Percentiles rank a stretch among this genome's conserved stretches.
Evolutionary conservation across 192 early-diverging fungal genomes (phyloP).

Genomic region (Glomus cerebriforme): DNA sequence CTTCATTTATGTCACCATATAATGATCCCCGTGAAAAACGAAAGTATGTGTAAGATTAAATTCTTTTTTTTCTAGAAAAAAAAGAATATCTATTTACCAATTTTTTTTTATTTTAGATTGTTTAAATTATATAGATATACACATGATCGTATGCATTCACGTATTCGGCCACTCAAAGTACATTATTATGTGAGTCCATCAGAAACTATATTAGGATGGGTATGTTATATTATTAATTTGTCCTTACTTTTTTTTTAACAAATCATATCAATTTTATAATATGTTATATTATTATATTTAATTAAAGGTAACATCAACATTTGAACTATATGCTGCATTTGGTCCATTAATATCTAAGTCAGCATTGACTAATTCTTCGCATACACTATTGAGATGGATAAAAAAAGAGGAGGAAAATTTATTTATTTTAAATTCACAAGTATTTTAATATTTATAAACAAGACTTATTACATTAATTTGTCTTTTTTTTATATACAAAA

Average conservation of each 20-base stretch:
- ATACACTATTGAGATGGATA: slow-evolving; percentile 75
- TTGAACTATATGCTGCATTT: slow-evolving; percentile 76
- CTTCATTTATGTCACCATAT: slow-evolving; percentile 61
- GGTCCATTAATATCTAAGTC: slow-evolving; percentile 62
- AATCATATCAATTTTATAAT: not conserved
- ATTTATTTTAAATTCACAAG: slow-evolving; percentile 74
- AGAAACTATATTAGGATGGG: slow-evolving; percentile 68
- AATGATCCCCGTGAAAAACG: slow-evolving; percentile 50
- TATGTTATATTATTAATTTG: slow-evolving; percentile 30
- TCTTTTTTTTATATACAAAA: not conserved
- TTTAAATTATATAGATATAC: slow-evolving; percentile 63
- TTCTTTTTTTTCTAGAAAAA: slow-evolving; percentile 14
- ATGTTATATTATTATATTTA: not conserved
- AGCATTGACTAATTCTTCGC: slow-evolving; percentile 63
- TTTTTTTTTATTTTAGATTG: slow-evolving; percentile 35
- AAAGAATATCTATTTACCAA: not conserved
- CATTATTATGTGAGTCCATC: slow-evolving; percentile 51
- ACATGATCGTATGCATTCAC: slow-evolving; percentile 57
- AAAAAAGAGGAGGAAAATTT: slow-evolving; percentile 73
- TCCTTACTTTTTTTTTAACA: not conserved
- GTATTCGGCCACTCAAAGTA: slow-evolving; percentile 54
- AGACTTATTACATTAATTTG: not conserved
- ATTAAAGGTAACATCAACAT: slow-evolving; percentile 57
- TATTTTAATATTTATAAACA: slow-evolving; percentile 50
- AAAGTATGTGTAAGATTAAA: slow-evolving; percentile 54